Conservation (phyloP, 371 early-diverging fungal genomes). For the Amoeboaphelidium protococcarum region DNA sequence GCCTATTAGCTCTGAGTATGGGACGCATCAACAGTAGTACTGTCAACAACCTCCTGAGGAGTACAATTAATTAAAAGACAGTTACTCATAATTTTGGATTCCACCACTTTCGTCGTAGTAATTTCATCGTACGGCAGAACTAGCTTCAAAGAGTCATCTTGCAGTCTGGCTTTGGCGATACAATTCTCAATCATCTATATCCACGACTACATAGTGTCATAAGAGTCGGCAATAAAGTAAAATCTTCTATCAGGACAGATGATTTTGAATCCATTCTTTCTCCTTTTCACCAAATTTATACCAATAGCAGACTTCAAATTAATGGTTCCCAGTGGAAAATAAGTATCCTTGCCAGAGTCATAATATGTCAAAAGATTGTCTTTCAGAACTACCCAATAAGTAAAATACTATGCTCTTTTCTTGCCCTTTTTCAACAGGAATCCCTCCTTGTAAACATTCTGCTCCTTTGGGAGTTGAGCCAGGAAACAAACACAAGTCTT, state of each 20-base stretch:
- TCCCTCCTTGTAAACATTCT: constrained; percentile 27
- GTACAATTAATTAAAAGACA: constrained; percentile 25
- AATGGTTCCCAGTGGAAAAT: constrained; percentile 36
- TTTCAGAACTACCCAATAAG: constrained; percentile 39
- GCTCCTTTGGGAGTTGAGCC: constrained; percentile 26
- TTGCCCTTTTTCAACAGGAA: constrained; percentile 24
- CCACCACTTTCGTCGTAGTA: constrained; percentile 24
- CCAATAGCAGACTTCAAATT: constrained; percentile 29
- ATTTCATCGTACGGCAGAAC: constrained; percentile 13
- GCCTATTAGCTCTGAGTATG: constrained; percentile 23
- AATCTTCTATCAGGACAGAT: constrained; percentile 21
- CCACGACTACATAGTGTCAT: constrained; percentile 7
- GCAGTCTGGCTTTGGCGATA: constrained; percentile 28
- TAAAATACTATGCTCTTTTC: constrained; percentile 14
- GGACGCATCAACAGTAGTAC: constrained; percentile 24
- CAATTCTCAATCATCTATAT: constrained; percentile 27
- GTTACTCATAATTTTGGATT: constrained; percentile 24
- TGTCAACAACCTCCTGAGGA: constrained; percentile 23
- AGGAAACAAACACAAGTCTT: constrained; percentile 39
- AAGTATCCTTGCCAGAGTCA: constrained; percentile 24
- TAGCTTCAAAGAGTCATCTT: constrained; percentile 28
- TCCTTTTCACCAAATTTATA: constrained; percentile 19
- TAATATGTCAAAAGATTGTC: constrained; percentile 31
- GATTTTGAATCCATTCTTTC: constrained; percentile 25
- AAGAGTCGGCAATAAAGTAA: constrained; percentile 16